These are phyloP conservation scores for Vaucheria bursata DNA, from an alignment of 352 stramenopile species.

Conservation along the genomic window DNA sequence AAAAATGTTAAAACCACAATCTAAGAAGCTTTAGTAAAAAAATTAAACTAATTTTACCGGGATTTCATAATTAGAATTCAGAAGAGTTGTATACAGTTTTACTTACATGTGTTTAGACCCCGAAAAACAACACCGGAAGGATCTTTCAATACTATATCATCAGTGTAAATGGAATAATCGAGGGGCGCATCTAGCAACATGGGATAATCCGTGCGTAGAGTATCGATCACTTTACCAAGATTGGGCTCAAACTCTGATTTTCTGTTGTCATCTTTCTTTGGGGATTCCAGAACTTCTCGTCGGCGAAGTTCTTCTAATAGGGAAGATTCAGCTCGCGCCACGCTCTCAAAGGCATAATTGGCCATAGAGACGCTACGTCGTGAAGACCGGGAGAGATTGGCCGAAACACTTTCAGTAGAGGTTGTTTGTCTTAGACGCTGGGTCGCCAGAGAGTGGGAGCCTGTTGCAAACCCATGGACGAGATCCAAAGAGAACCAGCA, in stretches of 20 bases:
- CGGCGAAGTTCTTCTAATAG: neutral
- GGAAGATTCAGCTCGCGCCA: neutral
- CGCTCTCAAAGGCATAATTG: neutral
- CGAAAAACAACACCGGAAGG: neutral
- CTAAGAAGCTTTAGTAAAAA: no score
- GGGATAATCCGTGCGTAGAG: constrained; percentile 37
- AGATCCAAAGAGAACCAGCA: no score
- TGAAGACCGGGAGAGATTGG: no score
- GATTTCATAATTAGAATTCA: no score
- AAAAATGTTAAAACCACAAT: neutral
- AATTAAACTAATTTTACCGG: no score
- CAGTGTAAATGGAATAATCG: constrained; percentile 37
- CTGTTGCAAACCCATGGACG: no score
- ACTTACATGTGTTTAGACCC: neutral
- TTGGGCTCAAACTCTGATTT: constrained; percentile 44
- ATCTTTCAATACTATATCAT: constrained; percentile 30
- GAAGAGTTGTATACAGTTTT: no score
- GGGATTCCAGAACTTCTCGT: neutral
- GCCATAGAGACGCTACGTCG: neutral
- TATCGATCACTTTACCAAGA: constrained; percentile 40
- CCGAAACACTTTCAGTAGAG: no score
- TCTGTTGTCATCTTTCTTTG: neutral
- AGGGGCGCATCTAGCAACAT: constrained; percentile 24
- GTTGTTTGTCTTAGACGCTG: no score
- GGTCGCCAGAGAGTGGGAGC: no score